Conservation (phyloP, 1,284 basidiomycete genomes). For the Naganishia cerealis region DNA sequence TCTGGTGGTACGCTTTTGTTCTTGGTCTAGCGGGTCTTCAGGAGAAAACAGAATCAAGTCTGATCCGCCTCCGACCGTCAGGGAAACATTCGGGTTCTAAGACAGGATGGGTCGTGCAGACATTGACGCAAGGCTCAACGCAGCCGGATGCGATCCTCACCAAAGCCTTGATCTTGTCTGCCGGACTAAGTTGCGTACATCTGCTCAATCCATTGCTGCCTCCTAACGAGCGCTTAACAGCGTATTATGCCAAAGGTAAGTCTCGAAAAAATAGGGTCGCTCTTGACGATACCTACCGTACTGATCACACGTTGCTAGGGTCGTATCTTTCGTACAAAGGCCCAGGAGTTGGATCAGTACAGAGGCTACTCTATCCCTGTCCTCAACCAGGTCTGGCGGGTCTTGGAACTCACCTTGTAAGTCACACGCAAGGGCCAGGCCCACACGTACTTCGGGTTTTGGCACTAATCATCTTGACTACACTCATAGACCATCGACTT, state of each 20-base stretch:
- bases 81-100: conserved; percentile 33
- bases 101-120: conserved; percentile 62
- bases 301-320: conserved; percentile 51
- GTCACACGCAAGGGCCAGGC: conserved; percentile 13
- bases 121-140: conserved; percentile 42
- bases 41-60: conserved; percentile 8
- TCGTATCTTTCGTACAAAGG: conserved; percentile 85
- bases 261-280: conserved; percentile 1
- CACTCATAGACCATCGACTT: conserved; percentile 70
- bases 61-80: neutral
- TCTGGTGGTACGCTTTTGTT: conserved; percentile 38
- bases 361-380: conserved; percentile 83
- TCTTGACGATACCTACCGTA: conserved; percentile 30
- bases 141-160: conserved; percentile 72
- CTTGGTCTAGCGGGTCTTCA: conserved; percentile 32
- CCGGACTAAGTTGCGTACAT: conserved; percentile 74
- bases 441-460: neutral
- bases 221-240: conserved; percentile 59
- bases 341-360: conserved; percentile 65
- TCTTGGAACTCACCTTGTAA: conserved; percentile 76
- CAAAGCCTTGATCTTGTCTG: conserved; percentile 79
- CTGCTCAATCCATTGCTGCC: conserved; percentile 72
- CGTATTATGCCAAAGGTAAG: conserved; percentile 69
- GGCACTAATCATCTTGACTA: neutral
- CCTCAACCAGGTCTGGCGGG: conserved; percentile 66